Percentiles rank a stretch among this genome's conserved stretches.
Evolutionary conservation across 345 rosid genomes (phyloP).

Genomic region (Salix caprea): DNA sequence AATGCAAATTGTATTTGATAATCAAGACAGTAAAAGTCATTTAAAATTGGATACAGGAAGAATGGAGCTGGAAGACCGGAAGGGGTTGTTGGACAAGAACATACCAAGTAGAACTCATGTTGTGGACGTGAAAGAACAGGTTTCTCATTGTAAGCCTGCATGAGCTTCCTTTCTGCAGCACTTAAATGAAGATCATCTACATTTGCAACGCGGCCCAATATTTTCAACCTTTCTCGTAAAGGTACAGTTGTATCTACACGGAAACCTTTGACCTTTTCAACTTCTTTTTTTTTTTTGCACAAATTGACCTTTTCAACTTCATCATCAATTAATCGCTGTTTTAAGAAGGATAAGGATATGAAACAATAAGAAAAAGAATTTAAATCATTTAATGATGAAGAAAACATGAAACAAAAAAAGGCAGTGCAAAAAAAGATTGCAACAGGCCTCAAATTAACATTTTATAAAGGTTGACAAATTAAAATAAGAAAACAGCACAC

Average conservation of each 20-base stretch:
- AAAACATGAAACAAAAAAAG: neutral
- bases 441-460: neutral
- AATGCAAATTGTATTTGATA: neutral
- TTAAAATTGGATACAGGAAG: neutral
- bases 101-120: constrained; percentile 70
- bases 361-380: neutral
- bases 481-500: neutral
- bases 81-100: constrained; percentile 4
- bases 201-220: constrained; percentile 87
- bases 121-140: constrained; percentile 99
- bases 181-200: constrained; percentile 86
- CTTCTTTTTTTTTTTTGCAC: too few species aligned
- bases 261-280: constrained; percentile 85
- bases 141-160: constrained; percentile 97
- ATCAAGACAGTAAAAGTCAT: neutral
- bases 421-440: neutral
- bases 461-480: neutral
- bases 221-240: constrained; percentile 87
- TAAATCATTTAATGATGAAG: neutral
- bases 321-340: constrained; percentile 73
- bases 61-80: neutral
- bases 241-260: constrained; percentile 66
- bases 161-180: constrained; percentile 84
- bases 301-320: too few species aligned
- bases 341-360: neutral